These are phyloP conservation scores for Scenedesmus sp. DNA, from an alignment of 163 green algal species.

Conservation along the genomic window DNA sequence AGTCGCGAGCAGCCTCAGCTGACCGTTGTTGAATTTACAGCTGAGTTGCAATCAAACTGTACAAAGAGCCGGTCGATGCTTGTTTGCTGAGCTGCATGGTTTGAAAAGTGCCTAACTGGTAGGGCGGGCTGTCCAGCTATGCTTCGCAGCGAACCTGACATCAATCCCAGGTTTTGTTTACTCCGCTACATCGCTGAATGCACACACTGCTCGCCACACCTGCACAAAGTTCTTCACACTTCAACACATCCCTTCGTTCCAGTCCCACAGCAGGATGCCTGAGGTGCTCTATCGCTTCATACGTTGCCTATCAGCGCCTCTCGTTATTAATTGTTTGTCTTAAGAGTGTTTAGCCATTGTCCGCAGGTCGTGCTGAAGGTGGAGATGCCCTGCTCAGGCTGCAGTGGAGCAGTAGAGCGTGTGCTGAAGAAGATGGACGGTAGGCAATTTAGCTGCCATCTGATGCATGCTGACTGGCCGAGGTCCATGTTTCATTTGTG, in stretches of 20 bases:
- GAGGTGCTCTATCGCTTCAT: background rate
- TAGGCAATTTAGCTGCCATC: constrained; percentile 15
- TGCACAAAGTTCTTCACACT: background rate
- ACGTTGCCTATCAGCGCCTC: background rate
- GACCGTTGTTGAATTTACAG: too few species aligned
- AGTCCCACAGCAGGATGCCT: background rate
- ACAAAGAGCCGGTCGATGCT: too few species aligned
- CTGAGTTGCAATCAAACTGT: too few species aligned
- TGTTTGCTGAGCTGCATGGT: background rate
- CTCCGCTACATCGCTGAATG: background rate
- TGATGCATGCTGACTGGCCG: background rate
- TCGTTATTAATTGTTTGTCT: background rate
- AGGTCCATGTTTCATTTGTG: background rate
- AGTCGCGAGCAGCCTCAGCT: background rate
- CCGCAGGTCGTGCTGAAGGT: constrained; percentile 69
- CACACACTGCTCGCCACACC: background rate
- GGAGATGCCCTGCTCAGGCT: constrained; percentile 68
- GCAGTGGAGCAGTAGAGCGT: constrained; percentile 56
- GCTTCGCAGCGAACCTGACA: background rate
- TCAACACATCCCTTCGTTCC: background rate
- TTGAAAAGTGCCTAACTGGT: background rate
- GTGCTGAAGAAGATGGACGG: constrained; percentile 64
- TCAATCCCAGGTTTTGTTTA: background rate
- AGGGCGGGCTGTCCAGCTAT: background rate
- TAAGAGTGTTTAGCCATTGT: background rate